Conservation (phyloP, 2,329 filamentous ascomycete species). For the Drechslerella dactyloides region DNA sequence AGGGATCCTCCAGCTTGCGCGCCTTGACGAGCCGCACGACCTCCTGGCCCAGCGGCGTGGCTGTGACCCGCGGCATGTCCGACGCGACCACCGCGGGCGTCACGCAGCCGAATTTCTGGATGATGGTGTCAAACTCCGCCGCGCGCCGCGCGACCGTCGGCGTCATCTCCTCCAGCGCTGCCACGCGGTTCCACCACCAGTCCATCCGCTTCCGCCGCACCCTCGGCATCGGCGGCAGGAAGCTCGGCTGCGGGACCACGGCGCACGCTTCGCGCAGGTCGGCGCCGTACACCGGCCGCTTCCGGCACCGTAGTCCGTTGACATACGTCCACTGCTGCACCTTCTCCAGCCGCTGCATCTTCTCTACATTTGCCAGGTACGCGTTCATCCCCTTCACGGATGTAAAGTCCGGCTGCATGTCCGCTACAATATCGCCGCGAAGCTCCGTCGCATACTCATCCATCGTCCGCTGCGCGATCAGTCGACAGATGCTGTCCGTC, state of each 20-base stretch:
- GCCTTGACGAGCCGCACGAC: slow-evolving; percentile 65
- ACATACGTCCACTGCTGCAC: slow-evolving; percentile 80
- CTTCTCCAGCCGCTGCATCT: slow-evolving; percentile 75
- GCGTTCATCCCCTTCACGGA: slow-evolving; percentile 63
- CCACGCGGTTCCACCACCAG: slow-evolving; percentile 77
- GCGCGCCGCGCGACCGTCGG: slow-evolving; percentile 76
- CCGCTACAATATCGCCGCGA: slow-evolving; percentile 53
- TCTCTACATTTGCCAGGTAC: slow-evolving; percentile 73
- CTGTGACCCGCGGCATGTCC: slow-evolving; percentile 72
- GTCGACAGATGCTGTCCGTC: slow-evolving; percentile 32
- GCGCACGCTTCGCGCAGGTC: slow-evolving; percentile 77
- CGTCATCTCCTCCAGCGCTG: slow-evolving; percentile 70
- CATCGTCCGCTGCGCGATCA: slow-evolving; percentile 52
- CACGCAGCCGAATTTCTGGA: slow-evolving; percentile 89
- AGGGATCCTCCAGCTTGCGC: slow-evolving; percentile 74
- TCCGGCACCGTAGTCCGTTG: slow-evolving; percentile 79
- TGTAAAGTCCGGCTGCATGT: slow-evolving; percentile 56
- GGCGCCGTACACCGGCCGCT: slow-evolving; percentile 79
- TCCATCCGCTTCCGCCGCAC: slow-evolving; percentile 66
- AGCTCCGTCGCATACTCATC: slow-evolving; percentile 51
- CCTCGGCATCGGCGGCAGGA: slow-evolving; percentile 16
- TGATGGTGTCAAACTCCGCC: slow-evolving; percentile 72
- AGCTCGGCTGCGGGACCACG: slow-evolving; percentile 65
- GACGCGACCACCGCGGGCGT: slow-evolving; percentile 86
- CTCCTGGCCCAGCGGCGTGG: slow-evolving; percentile 68